Base-by-base conservation (phyloP, 192 early-diverging fungal species). In the Coemansia sp. region DNA sequence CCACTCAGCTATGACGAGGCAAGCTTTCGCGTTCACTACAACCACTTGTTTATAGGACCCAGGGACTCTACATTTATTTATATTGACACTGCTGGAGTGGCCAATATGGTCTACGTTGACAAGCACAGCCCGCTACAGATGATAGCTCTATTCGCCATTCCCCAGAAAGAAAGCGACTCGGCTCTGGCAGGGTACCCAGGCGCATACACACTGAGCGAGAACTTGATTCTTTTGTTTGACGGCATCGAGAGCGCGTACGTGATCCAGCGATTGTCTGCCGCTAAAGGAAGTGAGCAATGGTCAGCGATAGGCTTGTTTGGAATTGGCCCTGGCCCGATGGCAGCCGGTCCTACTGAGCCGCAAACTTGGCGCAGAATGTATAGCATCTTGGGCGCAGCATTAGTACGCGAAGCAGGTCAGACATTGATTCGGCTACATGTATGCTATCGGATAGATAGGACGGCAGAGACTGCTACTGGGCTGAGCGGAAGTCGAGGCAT, bases 1-100 rank as follows among this genome's bases (percentile, higher is more conserved):
- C 82, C 84, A n/a, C 63, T 93, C 16, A 86, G 88, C 13, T 93
- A 89, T 64, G 83, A 89, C 54, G 88, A 93, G 64, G 55, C 90
- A 9, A 86, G 88, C 70, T 76, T 80, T 36, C 85, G 90, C 31
- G 83, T 92, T 5, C 87, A 88, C 27, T 90, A 84, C 67, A 91
- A 89, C 72, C 92, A 93, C 66, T 68, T 93, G 51, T 79, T 81
- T 62, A 49, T 72, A n/a, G 91, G 89, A 1, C 83, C 83, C n/a
- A 61, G 46, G 0, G 54, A 31, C 16, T 46, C 49, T 9, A 66
- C 83, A 22, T 52, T 85, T 52, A 49, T 80, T 0, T 85, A 78
- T 34, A 34, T 79, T 12, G 77, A 74, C 49, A 65, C 51, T 7
- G 54, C 44, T 40, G 40, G 54, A 49, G 41, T 27, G 7, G 63